Evolutionary conservation across 2,329 filamentous ascomycete species (phyloP), one percentile per base, ranked within the genome.

Genomic region (Fusarium sp.): DNA sequence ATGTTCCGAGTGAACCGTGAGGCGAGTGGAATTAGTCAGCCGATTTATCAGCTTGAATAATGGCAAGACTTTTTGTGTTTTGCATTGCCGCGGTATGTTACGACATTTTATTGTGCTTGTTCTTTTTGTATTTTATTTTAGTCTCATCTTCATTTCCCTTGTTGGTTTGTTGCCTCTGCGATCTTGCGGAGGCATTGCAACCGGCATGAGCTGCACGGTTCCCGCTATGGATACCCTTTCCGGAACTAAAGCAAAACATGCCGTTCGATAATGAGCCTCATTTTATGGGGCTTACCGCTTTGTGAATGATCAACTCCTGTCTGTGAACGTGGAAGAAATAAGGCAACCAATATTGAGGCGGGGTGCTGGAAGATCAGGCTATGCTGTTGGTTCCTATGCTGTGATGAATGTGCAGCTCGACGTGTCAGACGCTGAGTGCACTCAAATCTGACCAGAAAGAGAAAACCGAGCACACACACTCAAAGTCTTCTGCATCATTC

Each of bases 171-270:
- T 42, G 50, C 24, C 3, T 38, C 18, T 38, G 34, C 5, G 2
- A 34, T 32, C 3, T 30, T 30, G 12, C 0, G 14, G 29, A 34
- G 8, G 32, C 32, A 34, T 6, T 10, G 8, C 16, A 18, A 18
- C 4, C 8, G 9, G 34, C 34, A n/a, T 38, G 34, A 38, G 16
- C 50, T 52, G 50, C 34, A 38, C 12, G 11, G 24, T 8, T 18
- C 25, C 30, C 59, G 62, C 59, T 2, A 18, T 64, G 61, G 60
- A 65, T 59, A 40, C 62, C 60, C 1, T 59, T 65, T 46, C 3
- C 7, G 50, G 61, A 34, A 20, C 6, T 16, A 7, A n/a, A 30
- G n/a, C 12, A 24, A 9, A 8, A 25, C 16, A 46, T 20, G 2
- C 27, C 20, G 25, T 8, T 25, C 15, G 8, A 18, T 8, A 30